phyloP scores from a whole-genome alignment of 2,329 filamentous ascomycete genomes.

The Botryotinia convoluta region DNA sequence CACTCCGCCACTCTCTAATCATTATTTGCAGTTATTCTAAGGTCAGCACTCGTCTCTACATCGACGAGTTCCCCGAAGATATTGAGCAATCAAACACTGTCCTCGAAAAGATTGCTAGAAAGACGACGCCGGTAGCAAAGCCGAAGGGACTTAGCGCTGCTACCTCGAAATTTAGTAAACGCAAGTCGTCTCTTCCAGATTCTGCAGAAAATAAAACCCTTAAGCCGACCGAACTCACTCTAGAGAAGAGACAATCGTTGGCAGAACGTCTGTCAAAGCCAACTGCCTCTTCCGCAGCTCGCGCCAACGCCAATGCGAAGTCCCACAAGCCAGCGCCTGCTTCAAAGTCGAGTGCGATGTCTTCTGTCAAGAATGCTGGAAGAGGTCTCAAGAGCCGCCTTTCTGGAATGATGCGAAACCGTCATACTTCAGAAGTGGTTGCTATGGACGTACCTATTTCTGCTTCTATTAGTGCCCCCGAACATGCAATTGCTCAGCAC shows the following conservation, averaged over 20 bases:
- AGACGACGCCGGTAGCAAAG: neutral
- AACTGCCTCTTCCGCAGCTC: neutral
- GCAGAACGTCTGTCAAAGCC: neutral
- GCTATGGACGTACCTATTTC: too few relatives aligned
- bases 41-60: neutral
- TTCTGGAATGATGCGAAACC: slow-evolving; percentile 5
- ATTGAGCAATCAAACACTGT: neutral
- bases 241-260: neutral
- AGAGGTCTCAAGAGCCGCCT: slow-evolving; percentile 16
- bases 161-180: neutral
- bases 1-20: neutral
- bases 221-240: neutral
- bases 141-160: neutral
- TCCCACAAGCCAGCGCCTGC: neutral
- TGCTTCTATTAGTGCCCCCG: neutral
- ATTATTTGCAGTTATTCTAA: neutral
- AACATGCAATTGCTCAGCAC: neutral
- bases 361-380: slow-evolving; percentile 16
- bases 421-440: neutral
- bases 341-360: neutral
- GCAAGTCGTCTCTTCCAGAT: neutral
- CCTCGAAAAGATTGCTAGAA: neutral
- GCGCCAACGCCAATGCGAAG: neutral
- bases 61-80: neutral
- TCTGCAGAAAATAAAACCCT: neutral